Base-by-base conservation (phyloP, 2,329 filamentous ascomycete genomes). In the Colletotrichum somersetense region DNA sequence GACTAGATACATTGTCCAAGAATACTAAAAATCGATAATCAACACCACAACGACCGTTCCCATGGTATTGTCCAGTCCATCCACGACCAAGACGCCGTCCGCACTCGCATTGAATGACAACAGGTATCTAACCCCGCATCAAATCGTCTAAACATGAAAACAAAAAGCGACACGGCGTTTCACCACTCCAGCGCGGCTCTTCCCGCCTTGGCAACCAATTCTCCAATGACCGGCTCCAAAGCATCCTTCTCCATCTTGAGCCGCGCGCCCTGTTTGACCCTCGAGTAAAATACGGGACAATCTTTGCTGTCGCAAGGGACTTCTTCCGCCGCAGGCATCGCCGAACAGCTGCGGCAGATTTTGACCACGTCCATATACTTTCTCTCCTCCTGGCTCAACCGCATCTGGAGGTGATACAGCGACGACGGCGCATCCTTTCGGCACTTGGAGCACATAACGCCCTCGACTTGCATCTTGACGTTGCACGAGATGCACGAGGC, bases 231-330 rank as follows among this genome's bases (percentile, higher is more conserved):
- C 2, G 83, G 82, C 23, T 75, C 77, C 23, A 75, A 74, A 14
- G 74, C 63, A 57, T 77, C 77, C 75, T 78, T 83, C 77, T 86
- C 84, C 3, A 79, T 79, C 46, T 80, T 78, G 57, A 85, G 79
- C 75, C 82, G 85, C 12, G 87, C 86, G 30, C 80, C 81, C 78
- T 93, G 90, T 80, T 90, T 92, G 65, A 89, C 87, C 18, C 94
- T 83, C 42, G 91, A 91, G 82, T 97, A 98, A 76, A 97, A 98
- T 0, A 97, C 94, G 0, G 95, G 93, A 79, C 96, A 99, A 81
- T 97, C 96, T 79, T 93, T 90, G 80, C 93, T 97, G 78, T 97
- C 94, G 79, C 96, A 99, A 52, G 82, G 86, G n/a, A 98, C 91
- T 44, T 92, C 90, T 48, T 98, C 96, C 2, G 89, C 84, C 74